Percentiles rank a stretch among this genome's conserved stretches.
These are phyloP conservation scores for Pseudogymnoascus sp. DNA, from an alignment of 2,329 filamentous ascomycete genomes.

Conservation along the genomic window DNA sequence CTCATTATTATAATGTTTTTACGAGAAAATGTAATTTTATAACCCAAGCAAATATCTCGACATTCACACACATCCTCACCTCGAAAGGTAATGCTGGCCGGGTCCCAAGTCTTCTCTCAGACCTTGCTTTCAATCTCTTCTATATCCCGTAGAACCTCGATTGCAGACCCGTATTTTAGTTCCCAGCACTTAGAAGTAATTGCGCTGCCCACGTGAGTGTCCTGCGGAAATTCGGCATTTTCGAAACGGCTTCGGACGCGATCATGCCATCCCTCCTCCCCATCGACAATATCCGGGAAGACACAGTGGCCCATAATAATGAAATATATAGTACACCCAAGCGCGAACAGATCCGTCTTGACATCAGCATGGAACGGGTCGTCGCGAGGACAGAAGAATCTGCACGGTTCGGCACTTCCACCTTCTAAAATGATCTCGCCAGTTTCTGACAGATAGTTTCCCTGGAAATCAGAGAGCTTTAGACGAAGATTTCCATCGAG, in stretches of 20 bases:
- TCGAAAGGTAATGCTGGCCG: neutral
- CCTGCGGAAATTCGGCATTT: conserved; percentile 14
- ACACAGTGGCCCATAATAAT: conserved; percentile 17
- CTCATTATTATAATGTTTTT: too few species aligned
- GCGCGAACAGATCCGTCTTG: conserved; percentile 19
- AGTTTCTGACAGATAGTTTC: conserved; percentile 13
- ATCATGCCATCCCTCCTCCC: conserved; percentile 17
- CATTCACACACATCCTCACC: too few species aligned
- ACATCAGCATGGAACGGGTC: conserved; percentile 12
- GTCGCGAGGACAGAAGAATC: conserved; percentile 16
- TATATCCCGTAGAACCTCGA: neutral
- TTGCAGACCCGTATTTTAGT: neutral
- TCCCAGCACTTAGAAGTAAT: neutral
- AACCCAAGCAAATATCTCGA: too few species aligned
- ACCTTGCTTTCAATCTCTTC: neutral
- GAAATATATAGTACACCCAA: conserved; percentile 20
- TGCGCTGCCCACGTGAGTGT: conserved; percentile 6
- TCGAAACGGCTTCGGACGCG: conserved; percentile 15
- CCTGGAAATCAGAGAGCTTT: conserved; percentile 16
- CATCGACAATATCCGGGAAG: conserved; percentile 18
- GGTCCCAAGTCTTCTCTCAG: neutral
- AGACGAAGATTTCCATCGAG: conserved; percentile 13
- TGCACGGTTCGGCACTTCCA: conserved; percentile 12
- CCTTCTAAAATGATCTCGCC: conserved; percentile 15
- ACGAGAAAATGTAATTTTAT: too few species aligned